Evolutionary conservation across 1,284 basidiomycete species (phyloP), one percentile per base, ranked within the genome.

Genomic region (Polyporus tsugae): DNA sequence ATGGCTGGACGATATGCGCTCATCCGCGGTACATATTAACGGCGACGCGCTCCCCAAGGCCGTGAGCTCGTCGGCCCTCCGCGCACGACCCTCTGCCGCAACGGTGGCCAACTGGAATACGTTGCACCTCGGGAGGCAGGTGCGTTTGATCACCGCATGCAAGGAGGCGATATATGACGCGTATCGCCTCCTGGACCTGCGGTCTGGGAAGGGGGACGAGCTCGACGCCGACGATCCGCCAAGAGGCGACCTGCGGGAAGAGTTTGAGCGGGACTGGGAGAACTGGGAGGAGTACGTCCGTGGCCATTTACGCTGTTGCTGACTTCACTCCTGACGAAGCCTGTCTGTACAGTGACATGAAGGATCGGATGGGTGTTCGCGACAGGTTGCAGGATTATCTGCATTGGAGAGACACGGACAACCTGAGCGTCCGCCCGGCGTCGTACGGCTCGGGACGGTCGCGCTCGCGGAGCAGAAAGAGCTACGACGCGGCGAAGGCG

Each of bases 81-180:
- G 69, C 7, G 63, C 67, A n/a, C 65, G 64, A 36, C 69, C 70
- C n/a, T 58, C 71, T n/a, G 62, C 46, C 9, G 60, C 64, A 29
- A 68, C 65, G 39, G 74, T 83, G 60, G 80, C 82, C n/a, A 78
- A 79, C 22, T 87, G 85, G 80, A 83, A 84, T 9, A 80, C 83
- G 15, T 88, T 93, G 85, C 91, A 92, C 75, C 82, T 93, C 25
- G 87, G 86, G 17, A 85, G 84, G 70, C 84, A 81, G 35, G 84
- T 92, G 19, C 82, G 82, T 39, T 85, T 84, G 19, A 83, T 92
- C 35, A 75, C 78, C 19, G 85, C 84, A 11, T 92, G 90, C 80
- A 91, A 91, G 73, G 89, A 91, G 61, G 86, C 87, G n/a, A 87
- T 93, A 44, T 91, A 86, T 85, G 77, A 78, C 17, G 88, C 90